Base-by-base conservation (phyloP, 1,284 basidiomycete species). In the Pholiota adiposa region DNA sequence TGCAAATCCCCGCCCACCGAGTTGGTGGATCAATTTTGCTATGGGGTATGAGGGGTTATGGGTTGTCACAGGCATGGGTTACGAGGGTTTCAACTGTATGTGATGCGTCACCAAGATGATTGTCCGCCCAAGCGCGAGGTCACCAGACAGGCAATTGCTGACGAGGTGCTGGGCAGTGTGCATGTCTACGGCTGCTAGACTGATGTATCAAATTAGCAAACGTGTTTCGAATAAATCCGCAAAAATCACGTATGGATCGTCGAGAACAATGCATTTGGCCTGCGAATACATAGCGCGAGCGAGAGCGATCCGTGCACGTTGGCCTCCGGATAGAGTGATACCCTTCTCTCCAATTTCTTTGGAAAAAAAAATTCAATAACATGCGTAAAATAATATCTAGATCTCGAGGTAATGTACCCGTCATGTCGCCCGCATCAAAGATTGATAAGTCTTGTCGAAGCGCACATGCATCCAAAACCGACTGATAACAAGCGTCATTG, bases 21-120 rank as follows among this genome's bases (percentile, higher is more conserved):
- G n/a, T n/a, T n/a, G n/a, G n/a, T n/a, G n/a, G n/a, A n/a, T n/a
- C n/a, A n/a, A n/a, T n/a, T n/a, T n/a, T n/a, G n/a, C n/a, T n/a
- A n/a, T n/a, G n/a, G n/a, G n/a, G n/a, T n/a, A n/a, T n/a, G n/a
- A n/a, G n/a, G n/a, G n/a, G n/a, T n/a, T n/a, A n/a, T n/a, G n/a
- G n/a, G n/a, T n/a, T n/a, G n/a, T n/a, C n/a, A n/a, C n/a, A n/a
- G n/a, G n/a, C n/a, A n/a, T n/a, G n/a, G n/a, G n/a, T n/a, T n/a
- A n/a, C n/a, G n/a, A n/a, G n/a, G n/a, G n/a, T n/a, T n/a, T n/a
- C n/a, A n/a, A n/a, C n/a, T n/a, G n/a, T n/a, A 95, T 87, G 67
- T 96, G 93, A 72, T 97, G 94, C 0, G 93, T 95, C 36, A 96
- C 92, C 4, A 97, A 80, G 58, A 96, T 84, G 58, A 93, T 81